A percentile compares a stretch with the other conserved stretches of the same genome.
These are phyloP conservation scores for Phytophthora vignae DNA, from an alignment of 352 stramenopile species.

Conservation along the genomic window DNA sequence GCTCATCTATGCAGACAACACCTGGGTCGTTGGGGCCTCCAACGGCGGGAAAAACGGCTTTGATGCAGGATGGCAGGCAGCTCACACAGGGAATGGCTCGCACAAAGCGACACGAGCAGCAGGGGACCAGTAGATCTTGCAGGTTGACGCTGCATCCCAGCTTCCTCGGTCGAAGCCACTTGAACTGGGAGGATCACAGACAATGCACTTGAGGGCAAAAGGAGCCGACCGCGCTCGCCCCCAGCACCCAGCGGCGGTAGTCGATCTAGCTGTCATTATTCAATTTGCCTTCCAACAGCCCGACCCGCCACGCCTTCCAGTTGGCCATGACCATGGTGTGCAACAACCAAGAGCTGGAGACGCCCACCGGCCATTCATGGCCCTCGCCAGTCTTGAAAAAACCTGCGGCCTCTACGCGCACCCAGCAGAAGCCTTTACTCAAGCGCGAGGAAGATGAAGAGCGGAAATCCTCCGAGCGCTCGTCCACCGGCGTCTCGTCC, in stretches of 20 bases:
- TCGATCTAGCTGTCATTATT: conserved; percentile 12
- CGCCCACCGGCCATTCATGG: conserved; percentile 10
- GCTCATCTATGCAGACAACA: conserved; percentile 25
- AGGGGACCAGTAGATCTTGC: conserved; percentile 10
- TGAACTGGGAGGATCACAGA: conserved; percentile 17
- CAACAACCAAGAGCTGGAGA: conserved; percentile 28
- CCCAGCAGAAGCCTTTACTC: conserved; percentile 18
- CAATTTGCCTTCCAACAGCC: conserved; percentile 18
- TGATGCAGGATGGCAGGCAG: conserved; percentile 20
- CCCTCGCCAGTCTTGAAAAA: conserved; percentile 25
- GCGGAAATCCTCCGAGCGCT: conserved; percentile 18
- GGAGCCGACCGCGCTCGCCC: background rate
- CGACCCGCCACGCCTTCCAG: background rate
- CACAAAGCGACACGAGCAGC: background rate
- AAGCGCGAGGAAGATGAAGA: conserved; percentile 14
- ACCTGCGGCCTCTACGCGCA: conserved; percentile 14
- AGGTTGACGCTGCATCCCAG: conserved; percentile 10
- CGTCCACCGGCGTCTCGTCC: conserved; percentile 25
- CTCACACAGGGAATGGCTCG: conserved; percentile 27
- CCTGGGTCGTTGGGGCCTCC: conserved; percentile 6
- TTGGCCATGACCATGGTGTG: conserved; percentile 26
- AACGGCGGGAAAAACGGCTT: conserved; percentile 32
- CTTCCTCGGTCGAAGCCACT: background rate
- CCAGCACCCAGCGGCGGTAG: conserved; percentile 3
- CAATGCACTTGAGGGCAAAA: background rate